Evolutionary conservation across 31 red algal species (phyloP), one percentile per base, ranked within the genome.

Genomic region (Asparagopsis taxiformis): DNA sequence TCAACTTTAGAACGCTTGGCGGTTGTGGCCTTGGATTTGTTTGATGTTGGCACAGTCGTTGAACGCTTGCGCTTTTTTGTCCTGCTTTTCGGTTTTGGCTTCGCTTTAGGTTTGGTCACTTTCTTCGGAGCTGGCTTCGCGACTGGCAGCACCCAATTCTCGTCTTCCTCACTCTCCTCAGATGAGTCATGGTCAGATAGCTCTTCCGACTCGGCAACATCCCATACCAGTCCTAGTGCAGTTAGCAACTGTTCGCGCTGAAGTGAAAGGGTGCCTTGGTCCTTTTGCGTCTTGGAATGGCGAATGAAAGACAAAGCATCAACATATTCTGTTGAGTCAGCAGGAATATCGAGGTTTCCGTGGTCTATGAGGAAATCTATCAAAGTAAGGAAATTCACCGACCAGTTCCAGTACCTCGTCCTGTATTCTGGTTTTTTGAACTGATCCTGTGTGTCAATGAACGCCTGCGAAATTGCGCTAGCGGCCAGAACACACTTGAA

Each of bases 401-500:
- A 51, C 80, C 80, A 85, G 3, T 37, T 43, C 80, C 80, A 85
- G 48, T 85, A 85, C 16, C 80, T 28, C 25, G 46, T 26, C 21
- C 68, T 55, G 51, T 85, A 85, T 34, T 85, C 80, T 1, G 80
- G 69, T 31, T 39, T 52, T 3, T 48, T 5, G 59, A 85, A 85
- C 23, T 72, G 59, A 1, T 67, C 43, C 1, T 57, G 35, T 34
- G 44, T 74, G 15, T 41, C 20, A 34, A 34, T 71, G 43, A 85
- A 85, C 1, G 35, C 30, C 28, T 63, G 24, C 7, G 80, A 85
- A 28, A 71, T 51, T n/a, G 31, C 68, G 33, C 55, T 59, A 20
- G 68, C 80, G 19, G 80, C 67, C 5, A 85, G 31, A 2, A 85
- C 31, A 23, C 80, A 85, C 3, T 85, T 85, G 35, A 67, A 51